These are phyloP conservation scores for Phytophthora parvispora DNA, from an alignment of 352 stramenopile genomes.

Conservation along the genomic window DNA sequence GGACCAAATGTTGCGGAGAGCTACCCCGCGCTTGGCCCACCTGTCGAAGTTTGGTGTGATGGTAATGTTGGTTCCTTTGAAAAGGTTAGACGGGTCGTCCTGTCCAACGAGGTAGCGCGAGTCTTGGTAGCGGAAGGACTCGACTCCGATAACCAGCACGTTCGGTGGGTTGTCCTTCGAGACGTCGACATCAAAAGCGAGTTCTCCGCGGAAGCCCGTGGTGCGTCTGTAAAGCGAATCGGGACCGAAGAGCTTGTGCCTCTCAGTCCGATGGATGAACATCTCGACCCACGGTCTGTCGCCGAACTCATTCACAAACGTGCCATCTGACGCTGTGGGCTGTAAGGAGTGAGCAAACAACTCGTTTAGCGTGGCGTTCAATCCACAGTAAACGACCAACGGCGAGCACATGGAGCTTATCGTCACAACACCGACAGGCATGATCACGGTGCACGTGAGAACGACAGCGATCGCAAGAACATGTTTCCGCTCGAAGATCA, in stretches of 20 bases:
- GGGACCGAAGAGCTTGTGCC: conserved; percentile 13
- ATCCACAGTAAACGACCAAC: conserved; percentile 7
- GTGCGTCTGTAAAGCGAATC: conserved; percentile 24
- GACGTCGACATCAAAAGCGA: conserved; percentile 54
- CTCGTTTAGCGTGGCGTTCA: conserved; percentile 26
- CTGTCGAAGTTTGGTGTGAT: conserved; percentile 61
- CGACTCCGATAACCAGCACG: conserved; percentile 56
- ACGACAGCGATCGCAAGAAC: background rate
- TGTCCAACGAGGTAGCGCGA: conserved; percentile 59
- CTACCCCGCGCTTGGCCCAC: conserved; percentile 57
- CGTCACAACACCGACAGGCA: conserved; percentile 11
- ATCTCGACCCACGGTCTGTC: conserved; percentile 10
- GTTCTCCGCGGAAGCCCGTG: conserved; percentile 47
- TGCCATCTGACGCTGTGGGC: conserved; percentile 7
- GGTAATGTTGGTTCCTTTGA: conserved; percentile 33
- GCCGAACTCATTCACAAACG: conserved; percentile 16
- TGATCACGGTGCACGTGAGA: background rate
- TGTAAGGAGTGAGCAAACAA: conserved; percentile 21
- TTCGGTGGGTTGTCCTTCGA: conserved; percentile 45
- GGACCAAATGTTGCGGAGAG: conserved; percentile 65
- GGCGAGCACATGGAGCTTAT: conserved; percentile 10
- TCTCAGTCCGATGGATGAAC: conserved; percentile 21
- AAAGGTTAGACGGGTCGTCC: conserved; percentile 45
- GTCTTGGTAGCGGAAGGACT: conserved; percentile 66
- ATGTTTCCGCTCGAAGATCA: background rate